Conservation (phyloP, 1,284 basidiomycete genomes). For the Neonothopanus nambi region DNA sequence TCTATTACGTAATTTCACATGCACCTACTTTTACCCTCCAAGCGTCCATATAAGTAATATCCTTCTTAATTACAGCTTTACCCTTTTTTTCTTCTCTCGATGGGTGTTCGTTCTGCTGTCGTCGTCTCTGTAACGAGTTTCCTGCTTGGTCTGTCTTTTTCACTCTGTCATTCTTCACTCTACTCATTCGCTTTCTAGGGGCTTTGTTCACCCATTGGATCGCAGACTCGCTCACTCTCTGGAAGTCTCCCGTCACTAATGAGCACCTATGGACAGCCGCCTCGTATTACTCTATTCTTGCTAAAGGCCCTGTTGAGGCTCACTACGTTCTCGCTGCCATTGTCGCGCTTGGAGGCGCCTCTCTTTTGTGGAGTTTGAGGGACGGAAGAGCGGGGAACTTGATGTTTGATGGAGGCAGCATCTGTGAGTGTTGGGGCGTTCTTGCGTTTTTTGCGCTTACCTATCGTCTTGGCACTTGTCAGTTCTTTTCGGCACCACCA, state of each 20-base stretch:
- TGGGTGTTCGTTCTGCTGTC: slow-evolving; percentile 69
- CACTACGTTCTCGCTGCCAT: slow-evolving; percentile 58
- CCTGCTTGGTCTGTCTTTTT: slow-evolving; percentile 61
- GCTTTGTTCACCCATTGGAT: slow-evolving; percentile 85
- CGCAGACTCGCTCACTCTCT: slow-evolving; percentile 79
- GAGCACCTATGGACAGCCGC: slow-evolving; percentile 78
- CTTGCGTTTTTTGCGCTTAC: slow-evolving; percentile 8
- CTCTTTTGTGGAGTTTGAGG: slow-evolving; percentile 73
- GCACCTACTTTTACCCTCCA: background rate
- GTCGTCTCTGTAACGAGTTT: slow-evolving; percentile 77
- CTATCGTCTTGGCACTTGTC: slow-evolving; percentile 6
- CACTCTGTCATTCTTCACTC: background rate
- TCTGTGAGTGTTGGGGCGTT: slow-evolving; percentile 55
- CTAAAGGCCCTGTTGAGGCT: slow-evolving; percentile 57
- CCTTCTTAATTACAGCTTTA: slow-evolving; percentile 2
- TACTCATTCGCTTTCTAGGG: slow-evolving; percentile 42
- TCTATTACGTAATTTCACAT: slow-evolving; percentile 14
- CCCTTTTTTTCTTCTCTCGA: slow-evolving; percentile 23
- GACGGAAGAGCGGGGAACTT: slow-evolving; percentile 78
- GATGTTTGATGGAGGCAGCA: slow-evolving; percentile 86
- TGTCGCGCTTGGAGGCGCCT: slow-evolving; percentile 57
- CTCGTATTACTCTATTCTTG: slow-evolving; percentile 73
- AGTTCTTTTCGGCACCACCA: slow-evolving; percentile 74
- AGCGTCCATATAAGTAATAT: no score
- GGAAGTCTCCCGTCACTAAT: slow-evolving; percentile 80